Evolutionary conservation across 2,329 filamentous ascomycete species (phyloP).

Genomic region (Botrytis paeoniae): DNA sequence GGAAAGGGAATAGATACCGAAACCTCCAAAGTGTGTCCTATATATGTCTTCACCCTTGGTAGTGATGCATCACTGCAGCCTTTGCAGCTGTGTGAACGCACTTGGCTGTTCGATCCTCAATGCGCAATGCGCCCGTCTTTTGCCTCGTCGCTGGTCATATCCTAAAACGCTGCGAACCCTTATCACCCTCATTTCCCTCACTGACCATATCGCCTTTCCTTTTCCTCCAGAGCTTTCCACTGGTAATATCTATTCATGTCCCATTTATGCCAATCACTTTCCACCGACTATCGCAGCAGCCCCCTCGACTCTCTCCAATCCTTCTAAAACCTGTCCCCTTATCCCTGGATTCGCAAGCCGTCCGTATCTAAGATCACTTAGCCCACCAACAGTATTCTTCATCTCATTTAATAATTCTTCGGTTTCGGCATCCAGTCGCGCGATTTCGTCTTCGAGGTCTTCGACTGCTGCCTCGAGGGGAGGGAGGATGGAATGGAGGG

Average conservation of each 20-base stretch:
- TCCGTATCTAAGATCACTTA: slow-evolving; percentile 83
- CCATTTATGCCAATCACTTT: background rate
- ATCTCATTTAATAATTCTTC: slow-evolving; percentile 58
- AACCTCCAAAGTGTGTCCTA: background rate
- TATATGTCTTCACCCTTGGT: background rate
- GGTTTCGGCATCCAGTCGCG: slow-evolving; percentile 63
- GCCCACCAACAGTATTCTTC: slow-evolving; percentile 61
- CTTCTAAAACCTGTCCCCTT: slow-evolving; percentile 63
- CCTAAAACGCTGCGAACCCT: background rate
- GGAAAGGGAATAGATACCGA: background rate
- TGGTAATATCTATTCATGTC: background rate
- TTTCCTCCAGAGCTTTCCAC: background rate
- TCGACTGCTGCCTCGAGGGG: slow-evolving; percentile 66
- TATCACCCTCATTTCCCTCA: background rate
- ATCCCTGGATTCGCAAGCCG: slow-evolving; percentile 64
- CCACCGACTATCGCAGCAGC: background rate
- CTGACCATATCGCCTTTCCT: too few relatives aligned
- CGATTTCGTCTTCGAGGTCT: slow-evolving; percentile 66
- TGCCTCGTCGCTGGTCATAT: background rate
- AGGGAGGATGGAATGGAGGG: slow-evolving; percentile 60
- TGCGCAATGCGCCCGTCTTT: background rate
- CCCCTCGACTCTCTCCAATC: slow-evolving; percentile 58
- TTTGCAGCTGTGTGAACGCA: background rate
- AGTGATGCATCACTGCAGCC: background rate
- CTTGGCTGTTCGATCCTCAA: background rate